Evolutionary conservation across 148 eudicot species (phyloP).

Genomic region (Amaranthus cruentus): DNA sequence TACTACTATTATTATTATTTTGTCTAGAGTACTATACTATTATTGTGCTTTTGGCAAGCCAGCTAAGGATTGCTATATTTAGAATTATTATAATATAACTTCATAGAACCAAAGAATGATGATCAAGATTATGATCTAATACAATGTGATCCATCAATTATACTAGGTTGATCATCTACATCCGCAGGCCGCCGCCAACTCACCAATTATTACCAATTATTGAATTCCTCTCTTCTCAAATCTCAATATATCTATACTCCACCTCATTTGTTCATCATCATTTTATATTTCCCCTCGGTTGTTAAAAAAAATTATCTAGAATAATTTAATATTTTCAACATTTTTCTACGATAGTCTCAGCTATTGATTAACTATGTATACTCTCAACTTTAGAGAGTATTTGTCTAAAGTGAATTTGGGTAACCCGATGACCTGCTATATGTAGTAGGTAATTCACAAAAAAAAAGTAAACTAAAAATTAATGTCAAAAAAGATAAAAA

Average conservation of each 20-base stretch:
- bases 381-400: too few relatives aligned
- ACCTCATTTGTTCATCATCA: neutral
- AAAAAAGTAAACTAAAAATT: too few relatives aligned
- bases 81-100: neutral
- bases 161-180: slow-evolving; percentile 8
- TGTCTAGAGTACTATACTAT: neutral
- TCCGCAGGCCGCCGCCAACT: neutral
- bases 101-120: neutral
- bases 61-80: neutral
- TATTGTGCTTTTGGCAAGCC: slow-evolving; percentile 9
- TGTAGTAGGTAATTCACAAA: too few relatives aligned
- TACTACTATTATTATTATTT: neutral
- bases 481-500: too few relatives aligned
- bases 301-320: neutral
- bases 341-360: too few relatives aligned
- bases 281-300: neutral
- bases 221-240: neutral
- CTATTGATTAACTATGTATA: too few relatives aligned
- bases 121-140: neutral
- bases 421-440: too few relatives aligned
- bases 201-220: slow-evolving; percentile 7
- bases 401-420: too few relatives aligned
- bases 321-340: neutral
- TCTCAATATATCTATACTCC: neutral
- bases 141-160: neutral